These are phyloP conservation scores for Polychytrium aggregatum DNA, from an alignment of 192 early-diverging fungal species.

Conservation along the genomic window DNA sequence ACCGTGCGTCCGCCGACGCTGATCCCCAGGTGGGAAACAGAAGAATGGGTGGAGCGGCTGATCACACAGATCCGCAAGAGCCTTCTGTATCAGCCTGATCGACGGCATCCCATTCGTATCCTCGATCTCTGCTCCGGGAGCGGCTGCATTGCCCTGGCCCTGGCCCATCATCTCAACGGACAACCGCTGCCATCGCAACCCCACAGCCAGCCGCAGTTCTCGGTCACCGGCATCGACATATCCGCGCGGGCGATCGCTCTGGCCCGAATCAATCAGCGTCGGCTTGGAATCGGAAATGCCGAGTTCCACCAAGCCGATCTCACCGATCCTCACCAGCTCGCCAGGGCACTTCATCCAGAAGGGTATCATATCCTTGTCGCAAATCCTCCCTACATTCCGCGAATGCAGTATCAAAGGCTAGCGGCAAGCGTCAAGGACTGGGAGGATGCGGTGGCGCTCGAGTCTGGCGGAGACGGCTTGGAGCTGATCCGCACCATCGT, in stretches of 20 bases:
- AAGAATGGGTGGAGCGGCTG: constrained; percentile 74
- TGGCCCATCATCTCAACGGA: constrained; percentile 44
- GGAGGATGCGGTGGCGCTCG: constrained; percentile 78
- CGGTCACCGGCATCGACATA: constrained; percentile 40
- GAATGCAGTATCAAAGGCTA: constrained; percentile 50
- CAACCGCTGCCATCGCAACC: constrained; percentile 23
- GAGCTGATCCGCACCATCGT: constrained; percentile 46
- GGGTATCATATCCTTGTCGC: constrained; percentile 63
- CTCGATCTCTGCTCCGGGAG: constrained; percentile 83
- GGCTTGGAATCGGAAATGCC: constrained; percentile 1
- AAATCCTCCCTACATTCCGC: constrained; percentile 86
- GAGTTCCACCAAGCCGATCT: not conserved
- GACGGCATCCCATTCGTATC: constrained; percentile 38
- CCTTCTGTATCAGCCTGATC: not conserved
- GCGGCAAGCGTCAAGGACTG: constrained; percentile 68
- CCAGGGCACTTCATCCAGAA: not conserved
- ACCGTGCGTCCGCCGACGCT: constrained; percentile 59
- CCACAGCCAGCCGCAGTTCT: not conserved
- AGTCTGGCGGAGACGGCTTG: too few relatives aligned
- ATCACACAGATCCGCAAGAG: constrained; percentile 29
- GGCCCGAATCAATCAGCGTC: constrained; percentile 28
- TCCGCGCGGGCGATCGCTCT: constrained; percentile 12
- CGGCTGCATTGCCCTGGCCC: constrained; percentile 68
- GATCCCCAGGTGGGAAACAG: constrained; percentile 89
- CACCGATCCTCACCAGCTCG: not conserved